phyloP scores from a whole-genome alignment of 768 basidiomycete species.

The Boletus barrowsii region DNA sequence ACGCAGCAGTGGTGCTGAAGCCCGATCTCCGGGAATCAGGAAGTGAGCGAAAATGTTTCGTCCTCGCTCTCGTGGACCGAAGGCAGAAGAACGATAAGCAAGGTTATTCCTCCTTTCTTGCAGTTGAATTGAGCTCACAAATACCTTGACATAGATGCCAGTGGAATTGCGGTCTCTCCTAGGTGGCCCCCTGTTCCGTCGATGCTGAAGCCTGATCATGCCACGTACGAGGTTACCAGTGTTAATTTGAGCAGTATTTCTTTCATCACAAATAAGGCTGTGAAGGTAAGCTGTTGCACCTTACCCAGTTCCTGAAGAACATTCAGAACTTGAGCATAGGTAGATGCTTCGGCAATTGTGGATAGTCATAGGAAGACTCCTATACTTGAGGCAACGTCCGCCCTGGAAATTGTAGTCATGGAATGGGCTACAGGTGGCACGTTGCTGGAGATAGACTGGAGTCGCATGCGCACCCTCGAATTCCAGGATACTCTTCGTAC shows the following conservation, averaged over 20 bases:
- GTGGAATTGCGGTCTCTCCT: constrained; percentile 60
- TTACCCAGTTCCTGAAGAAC: not conserved
- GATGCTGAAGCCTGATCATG: constrained; percentile 45
- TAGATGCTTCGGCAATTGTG: constrained; percentile 67
- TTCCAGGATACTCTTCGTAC: constrained; percentile 80
- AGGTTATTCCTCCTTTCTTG: constrained; percentile 29
- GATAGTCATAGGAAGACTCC: constrained; percentile 59
- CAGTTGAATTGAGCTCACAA: not conserved
- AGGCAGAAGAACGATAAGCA: constrained; percentile 53
- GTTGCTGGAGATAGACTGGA: constrained; percentile 84
- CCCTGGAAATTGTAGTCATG: constrained; percentile 47
- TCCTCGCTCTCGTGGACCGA: constrained; percentile 68
- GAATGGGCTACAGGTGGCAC: constrained; percentile 51
- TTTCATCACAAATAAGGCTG: constrained; percentile 61
- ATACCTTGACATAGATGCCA: constrained; percentile 45
- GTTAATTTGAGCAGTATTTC: constrained; percentile 73
- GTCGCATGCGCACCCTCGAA: constrained; percentile 75
- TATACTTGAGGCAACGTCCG: constrained; percentile 54
- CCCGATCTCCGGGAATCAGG: constrained; percentile 51
- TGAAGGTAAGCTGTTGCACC: constrained; percentile 75
- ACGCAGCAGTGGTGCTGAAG: constrained; percentile 70
- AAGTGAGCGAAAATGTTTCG: constrained; percentile 55
- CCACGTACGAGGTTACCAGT: constrained; percentile 61
- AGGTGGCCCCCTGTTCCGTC: constrained; percentile 67
- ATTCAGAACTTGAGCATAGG: constrained; percentile 38